A percentile compares a stretch with the other conserved stretches of the same genome.
These are phyloP conservation scores for Trebouxia sp. DNA, from an alignment of 139 green algal species.

Conservation along the genomic window DNA sequence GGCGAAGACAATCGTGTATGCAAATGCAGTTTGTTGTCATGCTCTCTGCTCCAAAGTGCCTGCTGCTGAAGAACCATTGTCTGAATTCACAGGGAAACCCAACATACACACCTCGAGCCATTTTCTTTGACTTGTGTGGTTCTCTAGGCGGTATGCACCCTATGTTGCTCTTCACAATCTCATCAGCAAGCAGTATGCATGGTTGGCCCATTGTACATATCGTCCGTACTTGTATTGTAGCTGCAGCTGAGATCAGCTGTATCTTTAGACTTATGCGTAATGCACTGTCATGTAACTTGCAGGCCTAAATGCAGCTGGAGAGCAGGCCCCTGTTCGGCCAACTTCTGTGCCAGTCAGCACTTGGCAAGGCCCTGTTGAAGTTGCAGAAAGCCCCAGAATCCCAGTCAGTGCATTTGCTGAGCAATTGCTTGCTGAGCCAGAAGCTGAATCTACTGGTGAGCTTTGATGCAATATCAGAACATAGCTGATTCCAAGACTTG, in stretches of 20 bases:
- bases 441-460: slow-evolving; percentile 20
- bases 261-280: no score
- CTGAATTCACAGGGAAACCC: slow-evolving; percentile 41
- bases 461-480: no score
- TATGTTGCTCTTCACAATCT: no score
- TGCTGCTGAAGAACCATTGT: neutral
- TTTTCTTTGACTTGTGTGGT: slow-evolving; percentile 68
- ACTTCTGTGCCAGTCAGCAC: slow-evolving; percentile 11
- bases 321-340: neutral
- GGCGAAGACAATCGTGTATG: slow-evolving; percentile 18
- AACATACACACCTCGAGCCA: slow-evolving; percentile 60
- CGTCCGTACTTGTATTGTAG: no score
- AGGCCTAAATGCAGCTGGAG: neutral
- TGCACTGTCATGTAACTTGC: neutral
- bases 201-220: no score
- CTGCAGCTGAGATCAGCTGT: no score
- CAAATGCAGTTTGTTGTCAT: neutral
- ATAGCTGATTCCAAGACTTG: no score
- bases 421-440: slow-evolving; percentile 46
- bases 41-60: neutral
- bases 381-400: slow-evolving; percentile 39
- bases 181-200: no score
- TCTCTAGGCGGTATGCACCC: slow-evolving; percentile 53
- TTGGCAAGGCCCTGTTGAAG: slow-evolving; percentile 57
- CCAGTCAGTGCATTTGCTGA: slow-evolving; percentile 51